Evolutionary conservation across 2,329 filamentous ascomycete genomes (phyloP), one percentile per base, ranked within the genome.

Genomic region (Pseudogymnoascus sp.): DNA sequence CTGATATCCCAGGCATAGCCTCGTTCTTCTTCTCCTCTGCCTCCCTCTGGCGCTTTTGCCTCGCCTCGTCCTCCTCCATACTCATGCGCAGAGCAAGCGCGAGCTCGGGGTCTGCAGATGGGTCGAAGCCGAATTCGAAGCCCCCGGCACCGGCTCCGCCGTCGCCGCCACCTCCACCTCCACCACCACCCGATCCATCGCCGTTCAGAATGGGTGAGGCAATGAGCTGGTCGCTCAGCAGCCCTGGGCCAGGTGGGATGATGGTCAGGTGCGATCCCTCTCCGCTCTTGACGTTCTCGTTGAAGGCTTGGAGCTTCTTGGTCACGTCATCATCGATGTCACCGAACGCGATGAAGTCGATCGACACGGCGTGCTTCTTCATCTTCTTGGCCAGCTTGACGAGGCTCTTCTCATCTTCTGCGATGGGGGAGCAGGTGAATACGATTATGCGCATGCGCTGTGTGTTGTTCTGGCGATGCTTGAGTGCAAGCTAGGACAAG

Each of bases 391-490:
- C 92, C 31, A 99, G 83, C 73, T 91, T 90, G 66, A 92, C 84
- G 60, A 99, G 85, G 61, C 89, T 86, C 78, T 94, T 94, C 76
- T 97, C 90, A 67, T 91, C 88, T 73, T 99, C 94, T 65, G 87
- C 83, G 72, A 97, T 88, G 29, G 92, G 90, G 43, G 92, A 96
- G 83, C 94, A 99, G 66, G 92, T 89, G 76, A 99, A 97, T 65
- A 95, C 92, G 77, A 99, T 89, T 81, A 99, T 96, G 68, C 94
- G 90, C 81, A 96, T 92, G 70, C 91, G 87, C 78, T 97, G 94
- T 59, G 91, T 91, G 78, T 96, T 96, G 80, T 99, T 97, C 78
- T 96, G 92, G 71, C 94, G 88, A 78, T 99, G 94, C 80, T 97
- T 97, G 71, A 99, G 83, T 41, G 94, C 94, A 71, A 99, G 84